These are phyloP conservation scores for Colletotrichum spaethianum DNA, from an alignment of 2,329 filamentous ascomycete species.

Conservation along the genomic window DNA sequence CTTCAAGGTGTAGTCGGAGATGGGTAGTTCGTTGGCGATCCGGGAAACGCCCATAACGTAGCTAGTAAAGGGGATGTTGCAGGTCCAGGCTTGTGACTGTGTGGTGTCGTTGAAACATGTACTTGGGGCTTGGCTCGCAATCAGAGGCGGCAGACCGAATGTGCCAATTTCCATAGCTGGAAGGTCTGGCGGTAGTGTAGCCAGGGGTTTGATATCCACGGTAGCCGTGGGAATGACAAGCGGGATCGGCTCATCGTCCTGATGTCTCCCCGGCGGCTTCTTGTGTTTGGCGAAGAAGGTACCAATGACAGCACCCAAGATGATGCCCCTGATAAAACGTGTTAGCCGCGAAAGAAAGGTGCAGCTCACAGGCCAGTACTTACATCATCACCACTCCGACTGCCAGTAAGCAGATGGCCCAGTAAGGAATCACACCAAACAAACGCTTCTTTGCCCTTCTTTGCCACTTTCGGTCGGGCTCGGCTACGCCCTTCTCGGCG, in stretches of 20 bases:
- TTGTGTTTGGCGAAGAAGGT: conserved; percentile 56
- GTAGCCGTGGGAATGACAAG: conserved; percentile 55
- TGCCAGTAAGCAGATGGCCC: conserved; percentile 69
- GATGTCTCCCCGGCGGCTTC: conserved; percentile 44
- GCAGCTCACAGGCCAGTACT: neutral
- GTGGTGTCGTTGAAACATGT: conserved; percentile 70
- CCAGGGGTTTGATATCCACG: conserved; percentile 66
- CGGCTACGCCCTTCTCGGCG: conserved; percentile 59
- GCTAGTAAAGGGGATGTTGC: conserved; percentile 64
- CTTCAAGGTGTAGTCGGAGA: conserved; percentile 57
- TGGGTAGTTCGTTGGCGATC: conserved; percentile 46
- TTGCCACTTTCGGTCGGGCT: conserved; percentile 64
- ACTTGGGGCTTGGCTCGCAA: conserved; percentile 63
- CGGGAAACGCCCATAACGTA: conserved; percentile 59
- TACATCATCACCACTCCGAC: conserved; percentile 64
- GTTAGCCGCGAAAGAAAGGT: neutral
- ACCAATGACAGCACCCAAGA: conserved; percentile 72
- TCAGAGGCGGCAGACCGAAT: conserved; percentile 69
- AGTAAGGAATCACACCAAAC: conserved; percentile 73
- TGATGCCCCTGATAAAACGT: conserved; percentile 52
- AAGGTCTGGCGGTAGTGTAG: conserved; percentile 65
- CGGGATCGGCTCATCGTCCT: conserved; percentile 46
- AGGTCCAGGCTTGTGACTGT: conserved; percentile 75
- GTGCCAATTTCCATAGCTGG: conserved; percentile 67
- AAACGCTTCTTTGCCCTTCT: conserved; percentile 66